Evolutionary conservation across 768 basidiomycete species (phyloP).

Genomic region (Trametes elegans): DNA sequence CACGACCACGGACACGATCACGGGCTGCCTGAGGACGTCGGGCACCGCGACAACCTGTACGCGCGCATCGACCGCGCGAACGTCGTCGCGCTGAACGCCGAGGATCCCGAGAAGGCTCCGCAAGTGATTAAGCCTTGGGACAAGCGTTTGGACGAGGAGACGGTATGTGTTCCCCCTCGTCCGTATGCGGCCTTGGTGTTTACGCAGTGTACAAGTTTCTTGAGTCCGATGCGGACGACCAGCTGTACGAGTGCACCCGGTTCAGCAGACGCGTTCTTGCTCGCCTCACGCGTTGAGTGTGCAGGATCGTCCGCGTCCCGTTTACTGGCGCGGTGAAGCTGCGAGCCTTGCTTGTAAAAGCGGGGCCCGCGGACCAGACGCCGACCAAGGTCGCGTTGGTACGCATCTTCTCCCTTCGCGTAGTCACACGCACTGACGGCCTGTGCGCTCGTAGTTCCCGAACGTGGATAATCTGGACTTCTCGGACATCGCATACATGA

Average conservation of each 20-base stretch:
- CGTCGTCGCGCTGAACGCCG: slow-evolving; percentile 76
- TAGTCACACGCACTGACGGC: background rate
- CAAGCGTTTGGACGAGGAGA: slow-evolving; percentile 63
- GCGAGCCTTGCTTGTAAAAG: slow-evolving; percentile 76
- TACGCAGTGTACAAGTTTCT: too few species aligned
- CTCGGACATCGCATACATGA: slow-evolving; percentile 59
- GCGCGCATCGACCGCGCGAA: slow-evolving; percentile 74
- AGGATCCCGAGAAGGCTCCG: slow-evolving; percentile 42
- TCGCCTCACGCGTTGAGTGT: background rate
- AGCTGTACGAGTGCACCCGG: slow-evolving; percentile 51
- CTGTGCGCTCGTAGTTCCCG: slow-evolving; percentile 51
- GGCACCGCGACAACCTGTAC: slow-evolving; percentile 72
- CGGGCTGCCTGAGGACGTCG: slow-evolving; percentile 38
- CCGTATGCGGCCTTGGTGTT: too few species aligned
- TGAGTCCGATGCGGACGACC: slow-evolving; percentile 90
- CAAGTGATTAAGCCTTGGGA: slow-evolving; percentile 88
- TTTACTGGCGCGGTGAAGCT: slow-evolving; percentile 88
- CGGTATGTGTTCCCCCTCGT: too few species aligned
- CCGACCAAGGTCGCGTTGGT: slow-evolving; percentile 73
- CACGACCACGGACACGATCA: slow-evolving; percentile 57
- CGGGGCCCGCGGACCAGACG: slow-evolving; percentile 78
- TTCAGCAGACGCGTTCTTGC: background rate
- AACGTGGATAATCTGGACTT: slow-evolving; percentile 84
- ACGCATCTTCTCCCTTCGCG: slow-evolving; percentile 28
- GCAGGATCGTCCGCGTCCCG: slow-evolving; percentile 78